Percentiles rank a stretch among this genome's conserved stretches.
Evolutionary conservation across 805 yeast species (phyloP).

Genomic region (Jamesozyma piceae): DNA sequence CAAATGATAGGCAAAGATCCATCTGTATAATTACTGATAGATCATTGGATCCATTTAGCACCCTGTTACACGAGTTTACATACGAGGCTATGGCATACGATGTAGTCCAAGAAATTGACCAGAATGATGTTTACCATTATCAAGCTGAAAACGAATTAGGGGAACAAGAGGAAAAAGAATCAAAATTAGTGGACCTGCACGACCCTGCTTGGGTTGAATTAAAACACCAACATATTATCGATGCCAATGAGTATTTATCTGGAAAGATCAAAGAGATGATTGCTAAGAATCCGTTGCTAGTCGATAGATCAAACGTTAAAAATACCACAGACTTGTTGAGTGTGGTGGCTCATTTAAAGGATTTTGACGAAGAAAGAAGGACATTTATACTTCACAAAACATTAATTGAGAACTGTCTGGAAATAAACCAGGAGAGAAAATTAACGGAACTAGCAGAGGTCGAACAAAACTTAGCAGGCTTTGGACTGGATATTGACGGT

Average conservation of each 20-base stretch:
- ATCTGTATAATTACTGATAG: conserved; percentile 74
- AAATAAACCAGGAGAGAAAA: conserved; percentile 45
- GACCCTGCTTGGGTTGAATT: conserved; percentile 67
- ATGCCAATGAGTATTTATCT: conserved; percentile 54
- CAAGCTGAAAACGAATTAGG: conserved; percentile 47
- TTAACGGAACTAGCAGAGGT: conserved; percentile 70
- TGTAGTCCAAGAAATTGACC: conserved; percentile 38
- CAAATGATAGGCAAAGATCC: conserved; percentile 53
- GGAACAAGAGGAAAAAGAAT: conserved; percentile 33
- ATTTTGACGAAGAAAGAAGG: conserved; percentile 59
- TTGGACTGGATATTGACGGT: conserved; percentile 63
- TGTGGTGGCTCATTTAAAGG: conserved; percentile 61
- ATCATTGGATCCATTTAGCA: conserved; percentile 72
- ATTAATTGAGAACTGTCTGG: conserved; percentile 56
- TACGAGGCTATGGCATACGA: conserved; percentile 92
- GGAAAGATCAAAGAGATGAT: conserved; percentile 54
- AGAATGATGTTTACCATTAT: conserved; percentile 42
- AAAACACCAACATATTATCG: conserved; percentile 67
- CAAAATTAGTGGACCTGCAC: conserved; percentile 42
- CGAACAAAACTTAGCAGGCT: conserved; percentile 74
- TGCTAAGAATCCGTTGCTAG: conserved; percentile 64
- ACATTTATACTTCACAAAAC: conserved; percentile 51
- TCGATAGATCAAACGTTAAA: conserved; percentile 55
- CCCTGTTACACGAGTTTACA: conserved; percentile 78
- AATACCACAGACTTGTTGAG: conserved; percentile 64